Percentiles rank a stretch among this genome's conserved stretches.
Conservation (phyloP, 108 stramenopile species). For the Skeletonema costatum region DNA sequence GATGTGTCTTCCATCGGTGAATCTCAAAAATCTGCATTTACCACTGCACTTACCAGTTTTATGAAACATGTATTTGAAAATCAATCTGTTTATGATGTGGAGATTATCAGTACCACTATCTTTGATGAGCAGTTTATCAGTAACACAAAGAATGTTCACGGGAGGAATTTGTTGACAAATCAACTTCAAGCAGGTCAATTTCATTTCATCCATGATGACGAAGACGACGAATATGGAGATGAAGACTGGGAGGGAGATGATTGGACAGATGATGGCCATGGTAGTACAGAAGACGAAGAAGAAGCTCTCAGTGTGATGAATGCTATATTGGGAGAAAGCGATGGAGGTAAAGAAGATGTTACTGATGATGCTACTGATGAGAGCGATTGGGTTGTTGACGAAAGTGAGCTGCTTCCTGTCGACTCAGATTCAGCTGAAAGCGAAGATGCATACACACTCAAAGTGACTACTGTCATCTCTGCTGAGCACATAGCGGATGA, state of each 20-base stretch:
- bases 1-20: constrained; percentile 15
- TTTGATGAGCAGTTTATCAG: constrained; percentile 34
- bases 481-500: constrained; percentile 27
- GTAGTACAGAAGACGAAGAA: background rate
- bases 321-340: constrained; percentile 27
- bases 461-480: constrained; percentile 25
- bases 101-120: constrained; percentile 22
- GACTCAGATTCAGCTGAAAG: background rate
- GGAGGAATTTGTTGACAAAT: background rate
- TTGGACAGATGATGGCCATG: background rate
- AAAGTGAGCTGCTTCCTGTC: background rate
- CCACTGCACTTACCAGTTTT: constrained; percentile 20
- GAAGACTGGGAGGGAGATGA: background rate
- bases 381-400: constrained; percentile 1
- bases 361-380: background rate
- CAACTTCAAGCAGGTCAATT: constrained; percentile 1
- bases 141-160: background rate
- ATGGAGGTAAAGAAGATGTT: background rate
- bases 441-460: constrained; percentile 1
- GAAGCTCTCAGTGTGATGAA: constrained; percentile 14
- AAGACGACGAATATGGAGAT: background rate
- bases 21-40: background rate
- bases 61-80: constrained; percentile 31
- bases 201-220: constrained; percentile 12
- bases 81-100: constrained; percentile 37